Conservation (phyloP, 345 rosid genomes). For the Ceriops decandra region DNA sequence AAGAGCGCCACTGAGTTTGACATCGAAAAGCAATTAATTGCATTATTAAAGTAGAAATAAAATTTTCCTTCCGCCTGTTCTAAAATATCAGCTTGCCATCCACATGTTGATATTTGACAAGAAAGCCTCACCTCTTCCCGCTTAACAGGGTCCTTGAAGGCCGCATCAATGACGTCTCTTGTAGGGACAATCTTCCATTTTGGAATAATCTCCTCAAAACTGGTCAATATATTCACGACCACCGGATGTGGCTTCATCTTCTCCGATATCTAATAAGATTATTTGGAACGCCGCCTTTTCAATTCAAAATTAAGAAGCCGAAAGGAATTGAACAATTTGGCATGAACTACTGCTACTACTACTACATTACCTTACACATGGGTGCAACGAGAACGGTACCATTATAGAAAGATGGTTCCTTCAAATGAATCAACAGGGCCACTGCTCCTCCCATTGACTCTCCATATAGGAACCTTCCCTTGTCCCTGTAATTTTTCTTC, state of each 20-base stretch:
- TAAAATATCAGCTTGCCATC: too few relatives aligned
- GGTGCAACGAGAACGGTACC: conserved; percentile 96
- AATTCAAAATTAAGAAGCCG: not conserved
- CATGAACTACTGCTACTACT: not conserved
- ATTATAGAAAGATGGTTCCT: conserved; percentile 72
- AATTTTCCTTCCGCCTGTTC: too few relatives aligned
- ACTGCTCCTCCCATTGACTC: conserved; percentile 99
- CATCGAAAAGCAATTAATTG: too few relatives aligned
- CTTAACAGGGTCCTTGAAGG: conserved; percentile 77
- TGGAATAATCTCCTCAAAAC: conserved; percentile 81
- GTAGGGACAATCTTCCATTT: conserved; percentile 98
- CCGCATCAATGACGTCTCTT: conserved; percentile 74
- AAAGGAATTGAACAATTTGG: not conserved
- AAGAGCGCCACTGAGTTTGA: too few relatives aligned
- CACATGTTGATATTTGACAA: not conserved
- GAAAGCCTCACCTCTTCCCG: conserved; percentile 56
- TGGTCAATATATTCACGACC: conserved; percentile 69
- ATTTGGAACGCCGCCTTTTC: not conserved
- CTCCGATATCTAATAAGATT: conserved; percentile 66
- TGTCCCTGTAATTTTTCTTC: conserved; percentile 63
- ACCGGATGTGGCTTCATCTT: conserved; percentile 90
- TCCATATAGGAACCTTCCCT: conserved; percentile 85
- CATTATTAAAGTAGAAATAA: too few relatives aligned
- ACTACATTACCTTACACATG: conserved; percentile 79
- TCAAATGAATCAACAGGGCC: conserved; percentile 70